Percentiles rank a stretch among this genome's conserved stretches.
Conservation (phyloP, 2,329 filamentous ascomycete species). For the Talaromyces sp. region DNA sequence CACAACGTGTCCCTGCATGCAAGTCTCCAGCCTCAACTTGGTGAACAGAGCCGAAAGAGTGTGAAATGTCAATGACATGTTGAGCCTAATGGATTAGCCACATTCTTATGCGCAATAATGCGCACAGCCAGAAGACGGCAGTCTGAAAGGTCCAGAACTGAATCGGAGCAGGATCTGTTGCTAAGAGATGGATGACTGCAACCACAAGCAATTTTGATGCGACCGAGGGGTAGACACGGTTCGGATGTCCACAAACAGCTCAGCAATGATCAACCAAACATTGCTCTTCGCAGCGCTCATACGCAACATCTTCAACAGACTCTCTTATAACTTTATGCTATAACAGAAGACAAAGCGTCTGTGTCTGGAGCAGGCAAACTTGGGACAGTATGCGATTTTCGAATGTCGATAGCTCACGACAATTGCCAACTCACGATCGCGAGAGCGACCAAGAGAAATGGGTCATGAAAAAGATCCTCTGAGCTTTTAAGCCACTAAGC, state of each 20-base stretch:
- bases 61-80: not conserved
- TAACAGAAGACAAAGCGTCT: not conserved
- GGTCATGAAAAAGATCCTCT: not conserved
- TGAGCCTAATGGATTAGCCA: not conserved
- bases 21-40: not conserved
- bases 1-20: not conserved
- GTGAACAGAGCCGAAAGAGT: not conserved
- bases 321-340: not conserved
- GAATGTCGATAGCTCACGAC: not conserved
- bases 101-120: not conserved
- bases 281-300: not conserved
- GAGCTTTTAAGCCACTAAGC: not conserved
- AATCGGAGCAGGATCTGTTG: not conserved
- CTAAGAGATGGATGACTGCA: not conserved
- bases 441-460: not conserved
- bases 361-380: not conserved
- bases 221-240: not conserved
- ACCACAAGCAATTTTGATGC: slow-evolving; percentile 3
- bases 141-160: not conserved
- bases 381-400: not conserved
- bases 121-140: not conserved
- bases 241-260: not conserved
- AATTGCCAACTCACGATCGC: not conserved
- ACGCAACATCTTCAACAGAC: not conserved
- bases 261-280: not conserved